Percentiles rank a stretch among this genome's conserved stretches.
Conservation (phyloP, 345 rosid species). For the Corchorus capsularis region DNA sequence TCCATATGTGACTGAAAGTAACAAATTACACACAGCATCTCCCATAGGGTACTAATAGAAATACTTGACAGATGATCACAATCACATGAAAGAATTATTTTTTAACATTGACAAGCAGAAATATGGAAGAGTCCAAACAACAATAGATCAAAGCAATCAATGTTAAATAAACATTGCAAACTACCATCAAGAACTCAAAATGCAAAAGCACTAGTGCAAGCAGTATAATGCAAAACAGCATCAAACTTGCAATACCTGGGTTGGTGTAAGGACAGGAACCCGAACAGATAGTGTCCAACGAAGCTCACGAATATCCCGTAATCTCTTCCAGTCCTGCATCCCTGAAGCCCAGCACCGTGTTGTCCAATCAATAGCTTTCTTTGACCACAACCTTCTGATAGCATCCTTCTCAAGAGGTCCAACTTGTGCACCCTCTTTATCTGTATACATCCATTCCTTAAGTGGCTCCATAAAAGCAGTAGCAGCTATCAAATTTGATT, state of each 20-base stretch:
- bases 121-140: not conserved
- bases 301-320: slow-evolving; percentile 98
- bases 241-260: slow-evolving; percentile 63
- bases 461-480: slow-evolving; percentile 99
- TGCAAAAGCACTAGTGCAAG: slow-evolving; percentile 4
- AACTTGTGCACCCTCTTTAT: slow-evolving; percentile 72
- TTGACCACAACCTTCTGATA: slow-evolving; percentile 93
- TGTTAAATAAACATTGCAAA: not conserved
- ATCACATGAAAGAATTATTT: not conserved
- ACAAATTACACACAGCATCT: not conserved
- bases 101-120: slow-evolving; percentile 3
- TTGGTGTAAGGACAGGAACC: slow-evolving; percentile 92
- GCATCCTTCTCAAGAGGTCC: slow-evolving; percentile 98
- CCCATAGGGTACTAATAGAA: not conserved
- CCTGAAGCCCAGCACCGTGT: slow-evolving; percentile 96
- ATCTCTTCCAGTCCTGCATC: slow-evolving; percentile 92
- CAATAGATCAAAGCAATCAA: not conserved
- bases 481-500: slow-evolving; percentile 95
- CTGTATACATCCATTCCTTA: slow-evolving; percentile 95
- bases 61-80: not conserved
- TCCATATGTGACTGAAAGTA: not conserved
- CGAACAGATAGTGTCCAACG: slow-evolving; percentile 93
- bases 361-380: slow-evolving; percentile 84
- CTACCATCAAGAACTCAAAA: not conserved
- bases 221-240: slow-evolving; percentile 13